Conservation (phyloP, 345 rosid genomes). For the Heritiera littoralis region DNA sequence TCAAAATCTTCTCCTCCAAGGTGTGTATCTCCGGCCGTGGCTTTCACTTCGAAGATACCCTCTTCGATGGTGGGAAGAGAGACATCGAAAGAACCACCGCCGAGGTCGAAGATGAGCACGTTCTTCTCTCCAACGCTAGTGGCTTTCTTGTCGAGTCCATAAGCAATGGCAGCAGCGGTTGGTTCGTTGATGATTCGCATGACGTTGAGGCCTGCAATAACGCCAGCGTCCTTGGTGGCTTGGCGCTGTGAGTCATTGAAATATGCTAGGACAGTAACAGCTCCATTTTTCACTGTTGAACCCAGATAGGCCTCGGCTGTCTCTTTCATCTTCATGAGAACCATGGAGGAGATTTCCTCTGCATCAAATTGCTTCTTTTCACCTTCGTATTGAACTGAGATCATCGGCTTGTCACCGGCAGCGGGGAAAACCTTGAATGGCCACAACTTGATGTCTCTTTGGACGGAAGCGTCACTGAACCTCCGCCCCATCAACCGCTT, state of each 20-base stretch:
- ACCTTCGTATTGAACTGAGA: conserved; percentile 32
- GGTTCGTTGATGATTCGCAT: conserved; percentile 49
- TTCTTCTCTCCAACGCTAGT: conserved; percentile 58
- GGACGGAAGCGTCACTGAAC: conserved; percentile 42
- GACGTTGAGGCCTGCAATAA: conserved; percentile 42
- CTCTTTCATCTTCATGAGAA: conserved; percentile 42
- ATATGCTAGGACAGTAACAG: conserved; percentile 45
- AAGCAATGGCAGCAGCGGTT: conserved; percentile 48
- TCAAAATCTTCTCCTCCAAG: conserved; percentile 57
- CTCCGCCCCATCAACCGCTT: conserved; percentile 47
- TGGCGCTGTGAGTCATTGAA: conserved; percentile 44
- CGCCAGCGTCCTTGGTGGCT: conserved; percentile 43
- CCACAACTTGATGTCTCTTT: conserved; percentile 43
- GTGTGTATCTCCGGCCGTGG: conserved; percentile 67
- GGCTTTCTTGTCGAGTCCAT: conserved; percentile 46
- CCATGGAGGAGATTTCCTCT: conserved; percentile 44
- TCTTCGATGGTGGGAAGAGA: conserved; percentile 61
- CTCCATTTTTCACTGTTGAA: conserved; percentile 35
- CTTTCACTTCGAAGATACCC: conserved; percentile 60
- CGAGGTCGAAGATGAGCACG: conserved; percentile 62
- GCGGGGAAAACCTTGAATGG: conserved; percentile 44
- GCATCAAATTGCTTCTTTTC: conserved; percentile 44
- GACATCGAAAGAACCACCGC: conserved; percentile 70
- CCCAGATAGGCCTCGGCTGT: conserved; percentile 42
- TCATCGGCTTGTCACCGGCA: conserved; percentile 45